Percentiles rank a stretch among this genome's conserved stretches.
These are phyloP conservation scores for Casuarina glauca DNA, from an alignment of 306 rosid species.

Conservation along the genomic window DNA sequence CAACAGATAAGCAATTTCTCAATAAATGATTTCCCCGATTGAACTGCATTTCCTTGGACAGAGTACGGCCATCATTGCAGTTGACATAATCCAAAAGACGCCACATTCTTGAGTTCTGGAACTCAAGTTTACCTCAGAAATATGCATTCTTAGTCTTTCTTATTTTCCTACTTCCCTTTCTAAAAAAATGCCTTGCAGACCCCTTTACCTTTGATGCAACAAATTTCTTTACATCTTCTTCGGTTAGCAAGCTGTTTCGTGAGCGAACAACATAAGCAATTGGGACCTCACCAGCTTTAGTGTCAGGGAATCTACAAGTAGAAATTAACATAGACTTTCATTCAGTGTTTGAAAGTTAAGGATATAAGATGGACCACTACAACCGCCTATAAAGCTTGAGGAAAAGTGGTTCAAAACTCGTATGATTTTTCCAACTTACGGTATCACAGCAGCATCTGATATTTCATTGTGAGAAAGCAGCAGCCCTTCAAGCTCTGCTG, in stretches of 20 bases:
- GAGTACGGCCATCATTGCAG: not conserved
- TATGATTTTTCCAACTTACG: slow-evolving; percentile 49
- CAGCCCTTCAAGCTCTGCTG: slow-evolving; percentile 94
- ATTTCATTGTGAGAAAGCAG: slow-evolving; percentile 89
- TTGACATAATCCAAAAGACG: not conserved
- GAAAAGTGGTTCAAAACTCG: not conserved
- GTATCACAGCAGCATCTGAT: slow-evolving; percentile 91
- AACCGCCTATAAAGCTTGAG: not conserved
- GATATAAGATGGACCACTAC: not conserved
- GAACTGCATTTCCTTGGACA: not conserved
- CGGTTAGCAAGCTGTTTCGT: slow-evolving; percentile 66
- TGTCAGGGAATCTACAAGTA: slow-evolving; percentile 74
- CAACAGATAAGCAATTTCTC: not conserved
- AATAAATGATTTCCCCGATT: not conserved
- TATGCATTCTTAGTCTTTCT: no score
- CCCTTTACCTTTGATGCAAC: slow-evolving; percentile 63
- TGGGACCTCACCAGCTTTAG: slow-evolving; percentile 91
- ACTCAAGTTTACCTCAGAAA: no score
- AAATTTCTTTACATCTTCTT: slow-evolving; percentile 62
- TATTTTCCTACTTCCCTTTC: no score
- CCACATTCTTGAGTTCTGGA: no score
- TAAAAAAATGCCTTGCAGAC: no score
- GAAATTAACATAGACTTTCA: not conserved
- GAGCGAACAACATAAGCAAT: slow-evolving; percentile 75
- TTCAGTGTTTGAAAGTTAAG: not conserved